Percentiles rank a stretch among this genome's conserved stretches.
Conservation (phyloP, 495 filamentous ascomycete species). For the Aspergillus biplanus region DNA sequence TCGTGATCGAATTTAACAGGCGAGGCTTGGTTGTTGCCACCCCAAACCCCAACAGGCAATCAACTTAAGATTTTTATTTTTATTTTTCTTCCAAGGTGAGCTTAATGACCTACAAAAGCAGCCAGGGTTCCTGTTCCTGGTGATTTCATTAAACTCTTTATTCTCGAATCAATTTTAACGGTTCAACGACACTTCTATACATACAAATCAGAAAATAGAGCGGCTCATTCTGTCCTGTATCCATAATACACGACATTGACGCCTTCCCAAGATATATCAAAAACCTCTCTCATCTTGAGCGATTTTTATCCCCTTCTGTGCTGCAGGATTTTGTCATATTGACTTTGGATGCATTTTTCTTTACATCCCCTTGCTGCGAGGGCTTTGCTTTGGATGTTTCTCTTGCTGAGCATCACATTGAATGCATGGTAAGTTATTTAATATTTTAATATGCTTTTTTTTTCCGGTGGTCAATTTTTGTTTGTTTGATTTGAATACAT, state of each 20-base stretch:
- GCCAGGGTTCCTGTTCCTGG: constrained; percentile 19
- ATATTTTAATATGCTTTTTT: constrained; percentile 3
- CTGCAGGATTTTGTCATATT: constrained; percentile 17
- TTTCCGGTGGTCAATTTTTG: constrained; percentile 2
- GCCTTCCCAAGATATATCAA: too few species aligned
- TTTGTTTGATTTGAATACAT: constrained; percentile 6
- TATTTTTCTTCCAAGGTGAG: constrained; percentile 1
- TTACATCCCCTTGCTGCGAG: constrained; percentile 12
- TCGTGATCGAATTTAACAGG: constrained; percentile 3
- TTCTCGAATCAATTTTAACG: not conserved
- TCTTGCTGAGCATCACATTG: constrained; percentile 14
- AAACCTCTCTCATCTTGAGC: constrained; percentile 11
- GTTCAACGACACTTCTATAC: too few species aligned
- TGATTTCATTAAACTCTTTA: not conserved
- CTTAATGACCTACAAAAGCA: constrained; percentile 18
- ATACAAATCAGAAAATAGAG: too few species aligned
- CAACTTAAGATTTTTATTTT: not conserved
- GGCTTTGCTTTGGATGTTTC: not conserved
- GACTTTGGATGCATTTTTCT: constrained; percentile 16
- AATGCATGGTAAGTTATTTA: constrained; percentile 16
- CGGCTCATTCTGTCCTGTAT: too few species aligned
- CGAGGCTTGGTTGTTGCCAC: constrained; percentile 6
- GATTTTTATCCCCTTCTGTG: constrained; percentile 18
- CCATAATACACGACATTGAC: too few species aligned
- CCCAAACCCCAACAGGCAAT: constrained; percentile 2